A percentile compares a stretch with the other conserved stretches of the same genome.
These are phyloP conservation scores for Stagonosporopsis cucurbitacearum DNA, from an alignment of 2,329 filamentous ascomycete genomes.

Conservation along the genomic window DNA sequence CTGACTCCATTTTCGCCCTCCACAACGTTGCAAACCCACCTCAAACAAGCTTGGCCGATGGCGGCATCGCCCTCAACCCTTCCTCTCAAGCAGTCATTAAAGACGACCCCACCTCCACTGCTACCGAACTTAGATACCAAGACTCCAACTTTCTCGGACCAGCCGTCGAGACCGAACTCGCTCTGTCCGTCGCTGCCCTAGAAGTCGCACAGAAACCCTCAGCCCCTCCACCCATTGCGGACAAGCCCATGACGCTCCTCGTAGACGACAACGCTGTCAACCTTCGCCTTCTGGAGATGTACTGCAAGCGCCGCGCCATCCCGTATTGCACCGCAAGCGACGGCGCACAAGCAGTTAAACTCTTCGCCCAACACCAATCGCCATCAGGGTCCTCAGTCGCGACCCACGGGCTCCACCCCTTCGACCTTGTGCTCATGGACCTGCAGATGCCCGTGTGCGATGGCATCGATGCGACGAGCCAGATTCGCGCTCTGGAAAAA, in stretches of 20 bases:
- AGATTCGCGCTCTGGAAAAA: slow-evolving; percentile 45
- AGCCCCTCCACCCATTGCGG: not conserved
- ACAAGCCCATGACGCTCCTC: slow-evolving; percentile 44
- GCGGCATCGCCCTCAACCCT: slow-evolving; percentile 6
- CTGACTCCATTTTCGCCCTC: slow-evolving; percentile 21
- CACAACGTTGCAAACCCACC: slow-evolving; percentile 2
- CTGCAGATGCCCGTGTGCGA: slow-evolving; percentile 52
- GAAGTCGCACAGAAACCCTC: slow-evolving; percentile 4
- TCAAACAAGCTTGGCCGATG: not conserved
- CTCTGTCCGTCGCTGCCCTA: slow-evolving; percentile 19
- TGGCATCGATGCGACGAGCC: slow-evolving; percentile 44
- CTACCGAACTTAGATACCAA: not conserved
- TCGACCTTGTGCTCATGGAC: slow-evolving; percentile 51
- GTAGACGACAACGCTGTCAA: slow-evolving; percentile 58
- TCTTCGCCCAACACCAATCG: slow-evolving; percentile 30
- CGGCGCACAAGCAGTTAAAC: slow-evolving; percentile 50
- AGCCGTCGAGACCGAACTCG: slow-evolving; percentile 17
- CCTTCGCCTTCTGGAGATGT: slow-evolving; percentile 55
- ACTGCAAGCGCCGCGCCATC: slow-evolving; percentile 52
- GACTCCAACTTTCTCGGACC: slow-evolving; percentile 15
- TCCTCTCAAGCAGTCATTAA: not conserved
- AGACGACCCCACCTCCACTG: not conserved
- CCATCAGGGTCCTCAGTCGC: not conserved
- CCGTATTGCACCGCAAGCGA: slow-evolving; percentile 50
- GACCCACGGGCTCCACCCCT: slow-evolving; percentile 16